Percentiles rank a stretch among this genome's conserved stretches.
Evolutionary conservation across 1,139 yeast genomes (phyloP).

Genomic region (Geotrichum candidum): DNA sequence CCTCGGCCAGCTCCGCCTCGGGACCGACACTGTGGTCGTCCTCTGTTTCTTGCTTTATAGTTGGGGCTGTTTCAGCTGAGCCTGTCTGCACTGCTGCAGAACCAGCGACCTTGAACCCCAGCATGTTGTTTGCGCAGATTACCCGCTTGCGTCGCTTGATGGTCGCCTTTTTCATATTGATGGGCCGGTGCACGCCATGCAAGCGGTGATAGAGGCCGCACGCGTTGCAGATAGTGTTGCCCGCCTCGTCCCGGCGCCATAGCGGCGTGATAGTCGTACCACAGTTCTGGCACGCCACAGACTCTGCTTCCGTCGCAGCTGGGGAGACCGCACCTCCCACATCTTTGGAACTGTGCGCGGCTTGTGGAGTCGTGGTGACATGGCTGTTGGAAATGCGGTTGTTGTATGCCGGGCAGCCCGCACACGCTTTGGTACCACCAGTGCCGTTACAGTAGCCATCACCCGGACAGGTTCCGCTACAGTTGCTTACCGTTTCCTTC

Average conservation of each 20-base stretch:
- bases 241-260: constrained; percentile 82
- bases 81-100: background rate
- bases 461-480: constrained; percentile 68
- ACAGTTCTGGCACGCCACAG: constrained; percentile 77
- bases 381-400: constrained; percentile 40
- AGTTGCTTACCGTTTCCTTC: background rate
- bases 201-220: constrained; percentile 76
- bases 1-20: background rate
- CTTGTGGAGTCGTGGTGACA: background rate
- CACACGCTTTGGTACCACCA: constrained; percentile 74
- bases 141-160: constrained; percentile 66
- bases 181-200: constrained; percentile 76
- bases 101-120: background rate
- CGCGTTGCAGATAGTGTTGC: constrained; percentile 81
- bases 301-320: constrained; percentile 24
- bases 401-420: constrained; percentile 77
- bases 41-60: background rate
- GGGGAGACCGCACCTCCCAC: background rate
- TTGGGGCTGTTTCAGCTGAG: background rate
- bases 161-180: constrained; percentile 62
- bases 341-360: background rate
- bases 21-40: background rate
- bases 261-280: constrained; percentile 79
- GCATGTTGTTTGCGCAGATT: background rate
- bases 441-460: constrained; percentile 84